Evolutionary conservation across 768 basidiomycete genomes (phyloP).

Genomic region (Mycena belliarum): DNA sequence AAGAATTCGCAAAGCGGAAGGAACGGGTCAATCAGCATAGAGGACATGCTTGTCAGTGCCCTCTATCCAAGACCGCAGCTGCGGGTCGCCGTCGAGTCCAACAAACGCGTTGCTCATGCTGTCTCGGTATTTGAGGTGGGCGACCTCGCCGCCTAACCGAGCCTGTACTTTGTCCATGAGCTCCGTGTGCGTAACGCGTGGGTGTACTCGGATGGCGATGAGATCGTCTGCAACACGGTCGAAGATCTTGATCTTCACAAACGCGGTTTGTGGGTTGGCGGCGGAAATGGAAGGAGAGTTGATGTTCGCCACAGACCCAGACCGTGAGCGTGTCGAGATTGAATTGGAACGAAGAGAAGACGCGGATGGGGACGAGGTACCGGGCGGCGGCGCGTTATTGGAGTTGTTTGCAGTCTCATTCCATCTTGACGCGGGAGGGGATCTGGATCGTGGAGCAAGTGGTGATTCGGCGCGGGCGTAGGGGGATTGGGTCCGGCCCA

Average conservation of each 20-base stretch:
- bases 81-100: conserved; percentile 61
- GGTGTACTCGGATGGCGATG: conserved; percentile 96
- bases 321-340: conserved; percentile 4
- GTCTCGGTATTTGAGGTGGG: conserved; percentile 72
- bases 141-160: conserved; percentile 75
- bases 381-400: conserved; percentile 25
- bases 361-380: conserved; percentile 42
- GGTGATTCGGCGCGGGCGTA: conserved; percentile 40
- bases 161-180: conserved; percentile 91
- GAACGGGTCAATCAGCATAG: conserved; percentile 62
- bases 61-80: conserved; percentile 73
- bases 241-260: conserved; percentile 98
- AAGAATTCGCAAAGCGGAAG: background rate
- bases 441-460: conserved; percentile 36
- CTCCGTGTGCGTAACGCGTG: conserved; percentile 81
- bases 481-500: conserved; percentile 40
- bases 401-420: conserved; percentile 28
- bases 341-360: conserved; percentile 47
- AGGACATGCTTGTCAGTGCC: conserved; percentile 81
- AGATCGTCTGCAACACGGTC: conserved; percentile 91
- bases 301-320: conserved; percentile 46
- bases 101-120: conserved; percentile 66
- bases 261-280: conserved; percentile 79
- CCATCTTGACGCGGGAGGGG: conserved; percentile 32
- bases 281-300: conserved; percentile 72